Evolutionary conservation across 31 red algal genomes (phyloP), one percentile per base, ranked within the genome.

Genomic region (Odonthalia washingtoniensis): DNA sequence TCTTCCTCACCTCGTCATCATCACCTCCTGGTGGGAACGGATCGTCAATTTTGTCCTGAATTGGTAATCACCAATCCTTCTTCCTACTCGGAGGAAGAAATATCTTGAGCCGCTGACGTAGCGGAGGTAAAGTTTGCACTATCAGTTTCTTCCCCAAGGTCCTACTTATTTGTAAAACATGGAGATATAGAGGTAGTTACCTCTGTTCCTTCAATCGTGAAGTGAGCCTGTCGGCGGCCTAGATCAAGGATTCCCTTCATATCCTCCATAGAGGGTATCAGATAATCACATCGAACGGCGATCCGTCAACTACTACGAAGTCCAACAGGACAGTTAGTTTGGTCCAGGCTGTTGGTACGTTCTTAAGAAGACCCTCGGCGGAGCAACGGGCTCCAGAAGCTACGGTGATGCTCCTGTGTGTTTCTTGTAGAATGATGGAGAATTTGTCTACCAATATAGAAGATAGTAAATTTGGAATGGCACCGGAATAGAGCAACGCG

Each of bases 121-220:
- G 12, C 49, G 49, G 49, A 57, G 21, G 49, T 57, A 70, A 70
- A 70, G 28, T 70, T 26, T 70, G 9, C 67, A 26, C 67, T 70
- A 26, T 70, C 67, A 9, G 67, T 70, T 36, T 70, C 67, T 34
- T 36, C 9, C 33, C 9, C 9, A 6, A 70, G 33, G 67, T 30
- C 28, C 26, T 26, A 26, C 6, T 12, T 30, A 6, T 30, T 12
- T 9, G 6, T 26, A 30, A 18, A 30, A 12, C 28, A 6, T 34
- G 67, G 27, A 18, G 14, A 26, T 14, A 70, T 70, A 18, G 67
- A 26, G 14, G 28, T 6, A 6, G 14, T 26, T 9, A 30, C 67
- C 28, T 34, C 27, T 36, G 9, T 12, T 30, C 67, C 67, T 6
- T 70, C 16, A 26, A 18, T 9, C 14, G 6, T 30, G 16, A 70